Conservation (phyloP, 306 rosid species). For the Coriaria nepalensis region DNA sequence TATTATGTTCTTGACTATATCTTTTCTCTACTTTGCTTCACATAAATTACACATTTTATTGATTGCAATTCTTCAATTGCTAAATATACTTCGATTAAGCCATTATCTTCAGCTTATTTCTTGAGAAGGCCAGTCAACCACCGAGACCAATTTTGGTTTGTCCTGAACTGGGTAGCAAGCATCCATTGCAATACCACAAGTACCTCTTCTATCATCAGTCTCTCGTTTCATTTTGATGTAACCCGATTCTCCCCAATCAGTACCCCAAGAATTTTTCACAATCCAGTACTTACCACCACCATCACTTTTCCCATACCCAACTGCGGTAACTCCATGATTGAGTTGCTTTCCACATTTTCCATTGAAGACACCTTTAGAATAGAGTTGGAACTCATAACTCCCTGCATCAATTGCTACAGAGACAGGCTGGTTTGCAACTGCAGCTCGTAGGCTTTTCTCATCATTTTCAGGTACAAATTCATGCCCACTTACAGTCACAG, state of each 20-base stretch:
- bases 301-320: slow-evolving; percentile 49
- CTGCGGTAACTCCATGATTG: slow-evolving; percentile 52
- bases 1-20: background rate
- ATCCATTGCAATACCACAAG: slow-evolving; percentile 57
- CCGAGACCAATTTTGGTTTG: slow-evolving; percentile 2
- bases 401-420: slow-evolving; percentile 52
- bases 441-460: slow-evolving; percentile 39
- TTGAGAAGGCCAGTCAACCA: slow-evolving; percentile 13
- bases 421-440: slow-evolving; percentile 60
- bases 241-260: slow-evolving; percentile 58
- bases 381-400: slow-evolving; percentile 37
- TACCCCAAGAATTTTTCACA: slow-evolving; percentile 70
- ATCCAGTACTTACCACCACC: slow-evolving; percentile 39
- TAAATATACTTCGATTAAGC: slow-evolving; percentile 6
- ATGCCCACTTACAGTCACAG: slow-evolving; percentile 32
- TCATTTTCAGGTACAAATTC: slow-evolving; percentile 37
- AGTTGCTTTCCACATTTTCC: slow-evolving; percentile 43
- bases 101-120: slow-evolving; percentile 12
- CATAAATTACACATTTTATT: slow-evolving; percentile 7
- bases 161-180: slow-evolving; percentile 55
- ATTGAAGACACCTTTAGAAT: slow-evolving; percentile 41
- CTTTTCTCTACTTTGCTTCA: slow-evolving; percentile 2
- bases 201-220: slow-evolving; percentile 21
- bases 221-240: slow-evolving; percentile 35
- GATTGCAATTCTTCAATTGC: slow-evolving; percentile 13